These are phyloP conservation scores for Tolypocladium cylindrosporum DNA, from an alignment of 2,329 filamentous ascomycete genomes.

Conservation along the genomic window DNA sequence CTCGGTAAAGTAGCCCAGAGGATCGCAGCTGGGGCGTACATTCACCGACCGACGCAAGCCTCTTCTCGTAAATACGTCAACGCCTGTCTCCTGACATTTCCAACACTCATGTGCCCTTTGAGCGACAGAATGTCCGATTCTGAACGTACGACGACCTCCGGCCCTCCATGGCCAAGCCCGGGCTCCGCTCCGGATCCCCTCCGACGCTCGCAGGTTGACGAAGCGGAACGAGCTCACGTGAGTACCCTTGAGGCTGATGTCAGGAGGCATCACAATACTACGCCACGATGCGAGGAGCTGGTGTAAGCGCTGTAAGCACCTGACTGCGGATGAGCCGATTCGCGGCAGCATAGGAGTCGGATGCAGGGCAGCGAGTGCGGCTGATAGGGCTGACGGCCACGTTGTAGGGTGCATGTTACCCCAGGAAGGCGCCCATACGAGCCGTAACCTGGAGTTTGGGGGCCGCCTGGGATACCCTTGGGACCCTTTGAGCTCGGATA, in stretches of 20 bases:
- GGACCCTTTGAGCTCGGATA: neutral
- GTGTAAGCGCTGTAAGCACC: neutral
- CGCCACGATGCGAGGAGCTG: neutral
- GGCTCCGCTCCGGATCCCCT: neutral
- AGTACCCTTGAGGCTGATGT: neutral
- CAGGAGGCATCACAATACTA: neutral
- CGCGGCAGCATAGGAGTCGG: neutral
- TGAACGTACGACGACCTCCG: neutral
- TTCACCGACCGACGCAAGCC: neutral
- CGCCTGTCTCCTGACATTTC: neutral
- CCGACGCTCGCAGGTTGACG: neutral
- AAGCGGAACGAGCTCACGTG: neutral
- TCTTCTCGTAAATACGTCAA: neutral
- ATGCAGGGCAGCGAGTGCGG: conserved; percentile 1
- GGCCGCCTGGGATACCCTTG: neutral
- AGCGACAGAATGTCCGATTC: neutral
- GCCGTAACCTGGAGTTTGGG: neutral
- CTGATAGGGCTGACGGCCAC: conserved; percentile 3
- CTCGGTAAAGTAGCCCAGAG: neutral
- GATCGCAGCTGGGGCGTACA: neutral
- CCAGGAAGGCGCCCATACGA: neutral
- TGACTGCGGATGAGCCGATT: neutral
- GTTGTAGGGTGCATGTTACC: neutral
- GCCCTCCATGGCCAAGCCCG: neutral
- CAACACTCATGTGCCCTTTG: neutral